Conservation (phyloP, 768 basidiomycete species). For the Jaapia argillacea region DNA sequence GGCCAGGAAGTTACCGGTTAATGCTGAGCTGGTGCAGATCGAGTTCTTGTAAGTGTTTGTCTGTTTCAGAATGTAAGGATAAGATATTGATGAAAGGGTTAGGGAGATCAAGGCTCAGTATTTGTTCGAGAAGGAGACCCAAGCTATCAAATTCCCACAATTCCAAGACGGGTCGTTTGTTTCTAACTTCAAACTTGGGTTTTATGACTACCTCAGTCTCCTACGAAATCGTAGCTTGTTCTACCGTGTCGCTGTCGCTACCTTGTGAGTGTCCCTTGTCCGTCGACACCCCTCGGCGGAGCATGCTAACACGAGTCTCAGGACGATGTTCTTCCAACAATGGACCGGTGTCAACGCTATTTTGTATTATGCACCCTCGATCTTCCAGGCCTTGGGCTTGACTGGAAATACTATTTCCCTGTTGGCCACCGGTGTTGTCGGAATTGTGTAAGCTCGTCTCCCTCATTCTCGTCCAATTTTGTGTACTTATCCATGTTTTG, state of each 20-base stretch:
- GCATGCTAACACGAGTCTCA: conserved; percentile 9
- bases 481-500: neutral
- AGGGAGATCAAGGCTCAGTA: conserved; percentile 70
- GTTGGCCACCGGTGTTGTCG: conserved; percentile 64
- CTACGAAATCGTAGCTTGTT: conserved; percentile 45
- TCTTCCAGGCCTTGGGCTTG: conserved; percentile 53
- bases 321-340: conserved; percentile 76
- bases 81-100: neutral
- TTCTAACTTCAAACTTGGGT: conserved; percentile 53
- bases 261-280: conserved; percentile 31
- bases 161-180: conserved; percentile 49
- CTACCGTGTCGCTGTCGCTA: conserved; percentile 52
- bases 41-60: conserved; percentile 51
- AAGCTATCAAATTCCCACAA: conserved; percentile 44
- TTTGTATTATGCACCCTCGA: conserved; percentile 67
- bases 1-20: conserved; percentile 43
- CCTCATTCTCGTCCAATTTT: neutral
- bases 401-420: conserved; percentile 49
- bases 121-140: conserved; percentile 62
- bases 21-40: conserved; percentile 59
- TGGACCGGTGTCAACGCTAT: conserved; percentile 77
- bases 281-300: neutral
- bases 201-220: conserved; percentile 53
- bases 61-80: neutral
- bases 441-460: conserved; percentile 51